Base-by-base conservation (phyloP, 345 rosid species). In the Salix viminalis region DNA sequence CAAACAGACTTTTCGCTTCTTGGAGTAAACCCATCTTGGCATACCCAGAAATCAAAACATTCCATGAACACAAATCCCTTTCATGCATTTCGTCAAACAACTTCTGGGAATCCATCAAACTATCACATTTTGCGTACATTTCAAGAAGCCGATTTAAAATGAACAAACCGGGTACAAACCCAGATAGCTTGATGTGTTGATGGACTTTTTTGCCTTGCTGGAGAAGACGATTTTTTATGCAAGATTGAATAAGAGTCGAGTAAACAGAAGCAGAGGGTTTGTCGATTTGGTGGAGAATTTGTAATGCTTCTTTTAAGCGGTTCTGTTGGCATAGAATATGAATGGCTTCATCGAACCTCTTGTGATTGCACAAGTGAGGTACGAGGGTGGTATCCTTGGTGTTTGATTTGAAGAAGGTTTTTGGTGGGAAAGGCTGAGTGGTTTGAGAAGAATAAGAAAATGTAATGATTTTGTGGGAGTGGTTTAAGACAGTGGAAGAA, bases 61-160 rank as follows among this genome's bases (percentile, higher is more conserved):
- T 94, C 93, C 94, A 92, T 6, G 98, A 92, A 67, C 98, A 92
- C 80, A 88, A 67, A 65, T 92, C 98, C 80, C 84, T 90, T 0
- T 77, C 72, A n/a, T 37, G 5, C 96, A 92, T 91, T 82, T 82
- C 87, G 44, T 89, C 88, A 67, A 92, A 94, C 76, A 90, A 2
- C 1, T 86, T 80, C 74, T 67, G 92, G 24, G 98, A 94, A 76
- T 88, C 84, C 6, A 14, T 76, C 70, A 92, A 70, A 62, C 86
- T 76, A 9, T 77, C 87, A 61, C 94, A 91, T 77, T 91, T 94
- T 11, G 79, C 80, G 23, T 94, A 94, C 98, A 94, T 85, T 1
- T 90, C 85, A 4, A 94, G 75, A 44, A 94, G 60, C 36, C 94
- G 89, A 70, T 94, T 92, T 6, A 82, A 86, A 42, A 94, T 89